A percentile compares a stretch with the other conserved stretches of the same genome.
Evolutionary conservation across 805 yeast genomes (phyloP).

Genomic region (Starmera pachycereana): DNA sequence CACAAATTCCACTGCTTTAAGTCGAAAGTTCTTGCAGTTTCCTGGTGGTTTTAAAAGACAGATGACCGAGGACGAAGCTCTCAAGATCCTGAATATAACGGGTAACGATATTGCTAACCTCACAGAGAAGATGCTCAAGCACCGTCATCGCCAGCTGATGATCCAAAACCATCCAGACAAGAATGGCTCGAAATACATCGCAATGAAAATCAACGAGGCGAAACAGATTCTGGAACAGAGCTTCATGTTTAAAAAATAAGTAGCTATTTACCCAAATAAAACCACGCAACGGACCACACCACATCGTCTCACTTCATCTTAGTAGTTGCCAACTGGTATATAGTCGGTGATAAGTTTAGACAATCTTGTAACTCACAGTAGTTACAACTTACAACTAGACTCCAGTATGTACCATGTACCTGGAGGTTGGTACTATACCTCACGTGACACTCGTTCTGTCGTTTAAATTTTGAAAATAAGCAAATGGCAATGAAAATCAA

Average conservation of each 20-base stretch:
- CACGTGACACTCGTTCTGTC: too few species aligned
- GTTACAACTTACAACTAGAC: too few species aligned
- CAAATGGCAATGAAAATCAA: too few species aligned
- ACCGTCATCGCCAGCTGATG: slow-evolving; percentile 69
- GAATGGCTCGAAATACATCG: slow-evolving; percentile 76
- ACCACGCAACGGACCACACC: neutral
- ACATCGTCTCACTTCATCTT: neutral
- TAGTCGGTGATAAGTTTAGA: too few species aligned
- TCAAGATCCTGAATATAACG: slow-evolving; percentile 49
- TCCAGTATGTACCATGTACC: too few species aligned
- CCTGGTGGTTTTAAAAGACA: slow-evolving; percentile 54
- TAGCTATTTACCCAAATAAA: neutral
- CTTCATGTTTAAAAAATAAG: slow-evolving; percentile 23
- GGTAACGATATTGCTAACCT: slow-evolving; percentile 44
- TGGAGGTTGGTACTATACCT: neutral
- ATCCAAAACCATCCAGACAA: slow-evolving; percentile 80
- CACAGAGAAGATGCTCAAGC: slow-evolving; percentile 42
- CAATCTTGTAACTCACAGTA: too few species aligned
- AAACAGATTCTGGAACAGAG: slow-evolving; percentile 70
- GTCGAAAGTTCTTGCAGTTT: slow-evolving; percentile 24
- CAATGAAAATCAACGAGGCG: slow-evolving; percentile 81
- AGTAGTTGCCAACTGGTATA: too few species aligned
- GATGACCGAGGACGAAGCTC: slow-evolving; percentile 66
- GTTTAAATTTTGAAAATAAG: too few species aligned
- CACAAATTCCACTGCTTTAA: slow-evolving; percentile 12